A percentile compares a stretch with the other conserved stretches of the same genome.
Conservation (phyloP, 805 yeast species). For the Starmerella etchellsii region DNA sequence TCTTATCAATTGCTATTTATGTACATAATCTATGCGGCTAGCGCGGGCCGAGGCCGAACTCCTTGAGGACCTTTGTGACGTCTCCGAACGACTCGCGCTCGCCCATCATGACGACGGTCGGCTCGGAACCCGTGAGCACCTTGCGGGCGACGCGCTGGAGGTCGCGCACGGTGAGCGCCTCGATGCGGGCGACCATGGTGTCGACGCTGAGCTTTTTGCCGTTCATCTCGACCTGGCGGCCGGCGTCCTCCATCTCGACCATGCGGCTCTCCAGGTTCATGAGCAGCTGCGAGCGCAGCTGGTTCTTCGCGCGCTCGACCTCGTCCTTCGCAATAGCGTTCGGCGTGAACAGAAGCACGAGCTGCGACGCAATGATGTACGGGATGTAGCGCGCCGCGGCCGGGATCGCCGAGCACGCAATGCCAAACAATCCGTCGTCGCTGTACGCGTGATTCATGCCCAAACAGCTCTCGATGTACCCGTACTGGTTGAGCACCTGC, state of each 20-base stretch:
- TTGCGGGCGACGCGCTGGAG: slow-evolving; percentile 60
- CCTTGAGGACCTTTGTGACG: slow-evolving; percentile 46
- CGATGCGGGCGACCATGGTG: slow-evolving; percentile 74
- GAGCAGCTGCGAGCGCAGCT: slow-evolving; percentile 69
- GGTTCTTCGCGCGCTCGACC: slow-evolving; percentile 83
- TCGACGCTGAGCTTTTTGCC: slow-evolving; percentile 58
- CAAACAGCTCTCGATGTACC: slow-evolving; percentile 77
- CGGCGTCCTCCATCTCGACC: slow-evolving; percentile 91
- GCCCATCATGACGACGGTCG: slow-evolving; percentile 88
- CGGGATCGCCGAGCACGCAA: slow-evolving; percentile 72
- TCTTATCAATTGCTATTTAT: not conserved
- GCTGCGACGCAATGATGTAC: slow-evolving; percentile 60
- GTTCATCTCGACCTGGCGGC: slow-evolving; percentile 83
- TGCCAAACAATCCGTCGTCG: slow-evolving; percentile 84
- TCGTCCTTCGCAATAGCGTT: slow-evolving; percentile 59
- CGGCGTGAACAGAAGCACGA: slow-evolving; percentile 38
- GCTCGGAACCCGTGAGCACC: slow-evolving; percentile 62
- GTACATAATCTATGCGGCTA: not conserved
- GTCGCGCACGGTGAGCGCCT: slow-evolving; percentile 51
- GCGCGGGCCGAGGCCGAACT: slow-evolving; percentile 58
- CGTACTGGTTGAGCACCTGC: slow-evolving; percentile 78
- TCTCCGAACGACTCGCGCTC: slow-evolving; percentile 78
- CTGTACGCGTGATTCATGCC: slow-evolving; percentile 82
- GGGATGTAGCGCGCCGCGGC: slow-evolving; percentile 75
- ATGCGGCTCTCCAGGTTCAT: slow-evolving; percentile 89